Conservation (phyloP, 1,284 basidiomycete genomes). For the Neotropicomus parvogracilis region DNA sequence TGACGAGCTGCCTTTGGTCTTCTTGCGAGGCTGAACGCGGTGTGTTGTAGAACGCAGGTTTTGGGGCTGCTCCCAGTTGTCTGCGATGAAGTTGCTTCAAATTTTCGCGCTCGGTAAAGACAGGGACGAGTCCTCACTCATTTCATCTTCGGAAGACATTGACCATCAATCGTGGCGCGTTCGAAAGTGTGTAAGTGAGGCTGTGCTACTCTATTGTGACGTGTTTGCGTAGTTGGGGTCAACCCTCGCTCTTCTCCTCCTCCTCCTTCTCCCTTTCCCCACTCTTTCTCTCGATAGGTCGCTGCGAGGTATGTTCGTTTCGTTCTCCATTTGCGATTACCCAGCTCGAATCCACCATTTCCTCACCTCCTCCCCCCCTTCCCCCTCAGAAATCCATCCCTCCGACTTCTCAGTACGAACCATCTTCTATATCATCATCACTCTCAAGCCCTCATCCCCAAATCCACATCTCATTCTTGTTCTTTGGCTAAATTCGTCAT, state of each 20-base stretch:
- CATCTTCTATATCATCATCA: constrained; percentile 38
- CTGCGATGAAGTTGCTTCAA: constrained; percentile 24
- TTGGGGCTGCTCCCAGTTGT: constrained; percentile 21
- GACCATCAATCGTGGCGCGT: no score
- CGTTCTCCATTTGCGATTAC: constrained; percentile 27
- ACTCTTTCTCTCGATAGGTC: neutral
- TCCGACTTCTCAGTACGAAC: constrained; percentile 39
- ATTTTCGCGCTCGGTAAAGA: constrained; percentile 12
- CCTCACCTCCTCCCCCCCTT: constrained; percentile 35
- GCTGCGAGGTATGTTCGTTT: constrained; percentile 31
- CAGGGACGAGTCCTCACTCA: constrained; percentile 24
- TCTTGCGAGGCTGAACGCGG: constrained; percentile 19
- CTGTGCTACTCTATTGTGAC: constrained; percentile 27
- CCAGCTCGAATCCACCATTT: constrained; percentile 36
- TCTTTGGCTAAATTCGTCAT: constrained; percentile 59
- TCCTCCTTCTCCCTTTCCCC: neutral
- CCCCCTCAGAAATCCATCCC: constrained; percentile 30
- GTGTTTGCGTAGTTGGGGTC: constrained; percentile 17
- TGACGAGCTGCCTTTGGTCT: constrained; percentile 19
- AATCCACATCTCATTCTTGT: constrained; percentile 41
- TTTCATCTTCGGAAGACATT: constrained; percentile 36
- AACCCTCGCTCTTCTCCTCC: constrained; percentile 4
- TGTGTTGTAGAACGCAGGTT: constrained; percentile 13
- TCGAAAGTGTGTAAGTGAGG: no score
- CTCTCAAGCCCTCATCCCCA: constrained; percentile 37